phyloP scores from a whole-genome alignment of 306 rosid genomes.

The Casuarina cunninghamiana region DNA sequence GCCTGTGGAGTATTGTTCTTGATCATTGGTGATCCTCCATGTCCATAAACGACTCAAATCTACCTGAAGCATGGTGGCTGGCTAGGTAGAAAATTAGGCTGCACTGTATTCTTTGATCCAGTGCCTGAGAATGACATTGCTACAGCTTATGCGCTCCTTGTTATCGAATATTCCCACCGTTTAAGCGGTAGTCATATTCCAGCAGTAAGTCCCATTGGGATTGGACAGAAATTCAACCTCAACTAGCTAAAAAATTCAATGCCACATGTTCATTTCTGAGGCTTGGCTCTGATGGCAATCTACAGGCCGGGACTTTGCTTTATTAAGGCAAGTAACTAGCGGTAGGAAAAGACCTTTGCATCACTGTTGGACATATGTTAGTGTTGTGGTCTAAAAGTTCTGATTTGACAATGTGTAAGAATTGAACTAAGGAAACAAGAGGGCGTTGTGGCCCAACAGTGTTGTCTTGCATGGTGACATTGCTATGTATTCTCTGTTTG shows the following conservation, averaged over 20 bases:
- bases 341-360: conserved; percentile 39
- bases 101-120: conserved; percentile 16
- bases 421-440: too few species aligned
- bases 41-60: conserved; percentile 29
- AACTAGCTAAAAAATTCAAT: conserved; percentile 25
- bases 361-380: background rate
- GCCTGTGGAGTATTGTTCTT: conserved; percentile 30
- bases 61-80: conserved; percentile 39
- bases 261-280: conserved; percentile 33
- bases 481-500: too few species aligned
- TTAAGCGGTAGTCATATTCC: conserved; percentile 10
- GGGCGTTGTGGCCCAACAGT: too few species aligned
- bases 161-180: background rate
- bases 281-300: conserved; percentile 33
- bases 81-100: conserved; percentile 2
- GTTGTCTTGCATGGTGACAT: too few species aligned
- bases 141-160: conserved; percentile 31
- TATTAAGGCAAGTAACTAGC: background rate
- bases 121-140: conserved; percentile 6
- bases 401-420: too few species aligned
- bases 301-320: conserved; percentile 34
- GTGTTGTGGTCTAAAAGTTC: too few species aligned
- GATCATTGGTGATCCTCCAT: conserved; percentile 21
- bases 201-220: conserved; percentile 32
- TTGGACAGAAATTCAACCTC: background rate